A percentile compares a stretch with the other conserved stretches of the same genome.
Conservation (phyloP, 2,329 filamentous ascomycete species). For the Trichoderma atroviride region DNA sequence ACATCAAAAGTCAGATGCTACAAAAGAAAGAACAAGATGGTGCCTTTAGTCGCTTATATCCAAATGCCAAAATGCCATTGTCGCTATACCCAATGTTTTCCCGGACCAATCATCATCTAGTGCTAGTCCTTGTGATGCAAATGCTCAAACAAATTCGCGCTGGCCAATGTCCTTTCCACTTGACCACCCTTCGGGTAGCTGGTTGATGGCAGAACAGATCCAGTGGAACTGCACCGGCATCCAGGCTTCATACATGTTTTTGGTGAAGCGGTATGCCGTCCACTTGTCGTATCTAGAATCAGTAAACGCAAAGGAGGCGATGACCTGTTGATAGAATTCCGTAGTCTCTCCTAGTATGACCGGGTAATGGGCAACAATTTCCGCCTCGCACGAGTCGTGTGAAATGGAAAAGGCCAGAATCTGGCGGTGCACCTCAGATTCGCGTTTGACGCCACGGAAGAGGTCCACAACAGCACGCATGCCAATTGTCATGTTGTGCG, state of each 20-base stretch:
- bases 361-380: conserved; percentile 48
- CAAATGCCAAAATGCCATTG: neutral
- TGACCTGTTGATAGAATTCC: conserved; percentile 44
- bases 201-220: conserved; percentile 26
- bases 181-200: conserved; percentile 12
- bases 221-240: conserved; percentile 22
- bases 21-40: neutral
- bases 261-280: conserved; percentile 21
- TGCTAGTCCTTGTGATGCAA: neutral
- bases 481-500: conserved; percentile 46
- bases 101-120: neutral
- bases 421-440: conserved; percentile 44
- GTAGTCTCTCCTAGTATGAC: conserved; percentile 40
- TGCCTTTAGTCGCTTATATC: neutral
- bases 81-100: neutral
- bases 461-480: conserved; percentile 45
- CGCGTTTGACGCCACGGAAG: conserved; percentile 41
- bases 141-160: neutral
- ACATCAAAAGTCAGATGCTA: neutral
- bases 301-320: conserved; percentile 41
- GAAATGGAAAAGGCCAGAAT: conserved; percentile 50
- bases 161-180: neutral
- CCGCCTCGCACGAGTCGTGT: conserved; percentile 34
- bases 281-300: conserved; percentile 14
- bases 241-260: conserved; percentile 23